Conservation (phyloP, 179 eudicot species). For the Carnegiea gigantea region DNA sequence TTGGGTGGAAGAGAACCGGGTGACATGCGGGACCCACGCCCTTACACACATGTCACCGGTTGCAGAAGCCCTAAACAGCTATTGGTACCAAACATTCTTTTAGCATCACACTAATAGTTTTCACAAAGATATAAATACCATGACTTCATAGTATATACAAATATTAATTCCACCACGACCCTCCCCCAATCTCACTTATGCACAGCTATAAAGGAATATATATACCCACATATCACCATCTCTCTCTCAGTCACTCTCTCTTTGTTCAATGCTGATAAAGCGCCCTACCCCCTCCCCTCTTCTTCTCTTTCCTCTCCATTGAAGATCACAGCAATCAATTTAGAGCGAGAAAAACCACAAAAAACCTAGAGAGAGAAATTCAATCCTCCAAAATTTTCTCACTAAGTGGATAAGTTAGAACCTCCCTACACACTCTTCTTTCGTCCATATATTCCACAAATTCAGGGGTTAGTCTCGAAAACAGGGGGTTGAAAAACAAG, state of each 20-base stretch:
- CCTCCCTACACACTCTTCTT: neutral
- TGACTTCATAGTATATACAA: too few species aligned
- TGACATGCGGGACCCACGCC: too few species aligned
- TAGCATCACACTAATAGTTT: conserved; percentile 24
- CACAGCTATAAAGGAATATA: conserved; percentile 25
- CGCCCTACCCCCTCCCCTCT: conserved; percentile 29
- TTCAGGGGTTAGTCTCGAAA: conserved; percentile 15
- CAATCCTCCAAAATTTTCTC: neutral
- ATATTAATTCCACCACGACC: too few species aligned
- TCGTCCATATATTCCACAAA: conserved; percentile 12
- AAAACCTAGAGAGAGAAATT: neutral
- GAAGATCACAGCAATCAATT: conserved; percentile 2
- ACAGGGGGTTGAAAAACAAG: neutral
- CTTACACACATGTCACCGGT: too few species aligned
- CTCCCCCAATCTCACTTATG: too few species aligned
- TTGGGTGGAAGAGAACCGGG: too few species aligned
- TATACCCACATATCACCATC: conserved; percentile 33
- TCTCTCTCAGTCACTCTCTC: conserved; percentile 27
- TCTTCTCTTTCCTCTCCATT: conserved; percentile 4
- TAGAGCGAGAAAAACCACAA: neutral
- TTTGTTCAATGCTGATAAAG: conserved; percentile 28
- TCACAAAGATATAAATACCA: neutral
- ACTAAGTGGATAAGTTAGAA: conserved; percentile 16
- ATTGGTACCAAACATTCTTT: too few species aligned
- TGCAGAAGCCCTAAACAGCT: too few species aligned